These are phyloP conservation scores for Zopfochytrium polystomum DNA, from an alignment of 371 early-diverging fungal genomes.

Conservation along the genomic window DNA sequence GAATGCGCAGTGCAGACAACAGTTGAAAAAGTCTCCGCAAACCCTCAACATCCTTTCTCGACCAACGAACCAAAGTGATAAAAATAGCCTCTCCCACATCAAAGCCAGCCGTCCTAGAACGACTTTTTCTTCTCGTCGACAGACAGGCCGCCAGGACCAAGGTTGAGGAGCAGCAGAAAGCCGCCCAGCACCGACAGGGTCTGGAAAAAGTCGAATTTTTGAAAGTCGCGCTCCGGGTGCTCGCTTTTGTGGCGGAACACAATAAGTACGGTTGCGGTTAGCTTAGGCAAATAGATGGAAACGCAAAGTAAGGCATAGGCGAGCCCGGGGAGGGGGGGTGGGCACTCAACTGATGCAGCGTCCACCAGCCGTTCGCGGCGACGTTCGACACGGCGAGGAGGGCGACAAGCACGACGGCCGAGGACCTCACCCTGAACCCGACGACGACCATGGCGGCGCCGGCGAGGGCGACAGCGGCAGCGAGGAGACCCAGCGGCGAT, in stretches of 20 bases:
- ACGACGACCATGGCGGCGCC: constrained; percentile 88
- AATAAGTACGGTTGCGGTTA: neutral
- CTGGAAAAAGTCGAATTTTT: constrained; percentile 95
- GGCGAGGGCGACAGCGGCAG: constrained; percentile 67
- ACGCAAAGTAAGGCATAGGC: neutral
- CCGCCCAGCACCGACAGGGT: constrained; percentile 93
- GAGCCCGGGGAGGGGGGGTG: no score
- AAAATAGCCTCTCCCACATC: no score
- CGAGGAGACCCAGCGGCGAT: constrained; percentile 60
- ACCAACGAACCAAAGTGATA: no score
- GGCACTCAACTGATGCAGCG: constrained; percentile 60
- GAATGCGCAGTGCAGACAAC: no score
- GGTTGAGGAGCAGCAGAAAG: constrained; percentile 81
- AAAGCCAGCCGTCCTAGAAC: no score
- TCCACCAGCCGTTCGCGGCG: constrained; percentile 94
- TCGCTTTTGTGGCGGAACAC: constrained; percentile 9
- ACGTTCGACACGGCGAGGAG: constrained; percentile 84
- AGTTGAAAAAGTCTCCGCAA: no score
- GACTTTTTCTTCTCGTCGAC: constrained; percentile 96
- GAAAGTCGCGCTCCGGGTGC: constrained; percentile 64
- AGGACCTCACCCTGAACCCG: constrained; percentile 92
- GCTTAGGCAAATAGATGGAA: neutral
- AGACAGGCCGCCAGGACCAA: constrained; percentile 81
- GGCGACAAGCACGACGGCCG: constrained; percentile 85
- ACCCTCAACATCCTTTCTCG: no score